A percentile compares a stretch with the other conserved stretches of the same genome.
Conservation (phyloP, 805 yeast genomes). For the Hanseniaspora valbyensis region DNA sequence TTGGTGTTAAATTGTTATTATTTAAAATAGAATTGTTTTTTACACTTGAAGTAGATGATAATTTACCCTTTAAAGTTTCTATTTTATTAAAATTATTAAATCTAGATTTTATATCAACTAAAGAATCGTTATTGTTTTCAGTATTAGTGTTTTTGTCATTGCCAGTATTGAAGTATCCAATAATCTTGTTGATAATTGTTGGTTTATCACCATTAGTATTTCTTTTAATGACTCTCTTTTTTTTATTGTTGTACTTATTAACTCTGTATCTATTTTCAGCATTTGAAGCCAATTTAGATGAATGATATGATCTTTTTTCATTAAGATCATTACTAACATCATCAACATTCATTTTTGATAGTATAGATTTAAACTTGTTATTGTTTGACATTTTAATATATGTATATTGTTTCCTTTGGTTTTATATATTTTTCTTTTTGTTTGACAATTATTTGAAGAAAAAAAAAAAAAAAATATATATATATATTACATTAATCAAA, state of each 20-base stretch:
- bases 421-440: not conserved
- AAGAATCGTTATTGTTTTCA: not conserved
- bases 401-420: no score
- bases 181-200: not conserved
- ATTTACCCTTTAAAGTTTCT: not conserved
- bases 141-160: no score
- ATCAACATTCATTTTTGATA: constrained; percentile 1
- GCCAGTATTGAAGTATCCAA: not conserved
- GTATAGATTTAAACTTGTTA: constrained; percentile 3
- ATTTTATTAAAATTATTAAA: not conserved
- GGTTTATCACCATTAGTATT: not conserved
- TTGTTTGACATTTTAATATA: not conserved
- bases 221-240: not conserved
- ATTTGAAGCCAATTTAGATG: not conserved
- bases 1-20: not conserved
- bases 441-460: not conserved
- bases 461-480: no score
- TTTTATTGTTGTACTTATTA: not conserved
- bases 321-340: not conserved
- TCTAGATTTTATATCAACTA: constrained; percentile 6
- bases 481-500: no score
- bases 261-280: not conserved
- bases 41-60: not conserved
- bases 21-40: not conserved
- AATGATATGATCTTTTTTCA: not conserved